Evolutionary conservation across 1,139 yeast genomes (phyloP).

Genomic region (Kodamaea alishanica): DNA sequence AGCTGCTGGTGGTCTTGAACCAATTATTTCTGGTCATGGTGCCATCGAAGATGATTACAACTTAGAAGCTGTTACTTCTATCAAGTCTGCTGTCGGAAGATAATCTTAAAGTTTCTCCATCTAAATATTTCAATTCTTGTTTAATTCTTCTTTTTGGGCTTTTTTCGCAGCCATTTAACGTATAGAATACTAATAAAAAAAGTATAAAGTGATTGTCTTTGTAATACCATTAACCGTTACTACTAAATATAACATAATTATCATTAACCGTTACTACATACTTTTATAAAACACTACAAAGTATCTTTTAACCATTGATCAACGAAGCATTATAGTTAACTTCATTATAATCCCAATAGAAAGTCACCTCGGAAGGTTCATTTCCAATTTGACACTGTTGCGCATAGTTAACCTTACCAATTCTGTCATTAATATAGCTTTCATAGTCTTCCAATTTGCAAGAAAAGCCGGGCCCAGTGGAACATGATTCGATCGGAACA

Average conservation of each 20-base stretch:
- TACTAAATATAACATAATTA: too few relatives aligned
- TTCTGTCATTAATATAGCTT: constrained; percentile 18
- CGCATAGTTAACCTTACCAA: constrained; percentile 17
- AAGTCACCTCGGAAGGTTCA: constrained; percentile 16
- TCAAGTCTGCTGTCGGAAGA: constrained; percentile 20
- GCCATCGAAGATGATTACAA: constrained; percentile 8
- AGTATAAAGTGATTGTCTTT: too few relatives aligned
- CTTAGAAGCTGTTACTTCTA: constrained; percentile 21
- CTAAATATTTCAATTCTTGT: too few relatives aligned
- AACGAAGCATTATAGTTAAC: constrained; percentile 26
- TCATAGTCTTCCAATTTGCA: constrained; percentile 25
- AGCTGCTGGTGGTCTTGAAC: neutral
- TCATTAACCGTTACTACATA: too few relatives aligned
- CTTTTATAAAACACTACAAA: too few relatives aligned
- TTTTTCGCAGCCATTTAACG: too few relatives aligned
- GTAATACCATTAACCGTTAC: too few relatives aligned
- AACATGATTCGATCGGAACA: constrained; percentile 23
- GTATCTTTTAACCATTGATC: constrained; percentile 6
- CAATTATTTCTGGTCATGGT: constrained; percentile 2
- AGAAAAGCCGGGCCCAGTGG: constrained; percentile 33
- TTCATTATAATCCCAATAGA: constrained; percentile 30
- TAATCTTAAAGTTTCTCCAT: constrained; percentile 4
- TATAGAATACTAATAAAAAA: too few relatives aligned
- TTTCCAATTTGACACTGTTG: constrained; percentile 19
- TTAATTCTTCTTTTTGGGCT: too few relatives aligned